phyloP scores from a whole-genome alignment of 768 basidiomycete genomes.

The Hygrophorus russula region DNA sequence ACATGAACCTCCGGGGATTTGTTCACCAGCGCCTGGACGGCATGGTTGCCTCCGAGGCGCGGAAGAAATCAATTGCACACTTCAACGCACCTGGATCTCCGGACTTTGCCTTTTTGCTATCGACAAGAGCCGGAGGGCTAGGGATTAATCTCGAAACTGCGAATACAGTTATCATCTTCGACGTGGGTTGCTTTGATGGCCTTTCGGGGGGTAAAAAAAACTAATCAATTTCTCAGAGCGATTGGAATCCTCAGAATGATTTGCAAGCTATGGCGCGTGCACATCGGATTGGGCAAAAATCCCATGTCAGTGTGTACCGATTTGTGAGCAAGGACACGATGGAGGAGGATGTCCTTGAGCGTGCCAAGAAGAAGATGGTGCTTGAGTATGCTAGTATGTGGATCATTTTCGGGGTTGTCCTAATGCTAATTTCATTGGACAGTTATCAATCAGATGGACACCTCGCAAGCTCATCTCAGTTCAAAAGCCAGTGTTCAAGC shows the following conservation, averaged over 20 bases:
- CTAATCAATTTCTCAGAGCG: slow-evolving; percentile 46
- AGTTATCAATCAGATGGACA: slow-evolving; percentile 99
- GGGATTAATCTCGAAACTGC: slow-evolving; percentile 99
- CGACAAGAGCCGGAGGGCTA: slow-evolving; percentile 92
- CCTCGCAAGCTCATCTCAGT: slow-evolving; percentile 90
- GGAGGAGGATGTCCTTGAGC: slow-evolving; percentile 97
- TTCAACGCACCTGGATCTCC: slow-evolving; percentile 90
- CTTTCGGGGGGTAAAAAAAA: slow-evolving; percentile 7
- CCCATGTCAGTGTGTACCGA: slow-evolving; percentile 96
- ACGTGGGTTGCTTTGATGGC: slow-evolving; percentile 43
- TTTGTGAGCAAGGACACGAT: slow-evolving; percentile 99
- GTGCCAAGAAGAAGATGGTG: slow-evolving; percentile 99
- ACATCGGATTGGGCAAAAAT: slow-evolving; percentile 97
- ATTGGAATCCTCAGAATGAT: slow-evolving; percentile 99
- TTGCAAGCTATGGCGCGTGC: slow-evolving; percentile 99
- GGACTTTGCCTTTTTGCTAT: slow-evolving; percentile 94
- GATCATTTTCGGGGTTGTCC: slow-evolving; percentile 1
- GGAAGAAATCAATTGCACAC: slow-evolving; percentile 94
- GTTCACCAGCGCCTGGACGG: slow-evolving; percentile 93
- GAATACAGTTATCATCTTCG: slow-evolving; percentile 97
- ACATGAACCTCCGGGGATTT: slow-evolving; percentile 84
- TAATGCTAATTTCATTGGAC: slow-evolving; percentile 8
- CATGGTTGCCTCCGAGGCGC: slow-evolving; percentile 83
- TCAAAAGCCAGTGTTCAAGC: slow-evolving; percentile 51
- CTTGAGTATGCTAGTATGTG: slow-evolving; percentile 96